Evolutionary conservation across 352 stramenopile species (phyloP).

Genomic region (Phytophthora fragariaefolia): DNA sequence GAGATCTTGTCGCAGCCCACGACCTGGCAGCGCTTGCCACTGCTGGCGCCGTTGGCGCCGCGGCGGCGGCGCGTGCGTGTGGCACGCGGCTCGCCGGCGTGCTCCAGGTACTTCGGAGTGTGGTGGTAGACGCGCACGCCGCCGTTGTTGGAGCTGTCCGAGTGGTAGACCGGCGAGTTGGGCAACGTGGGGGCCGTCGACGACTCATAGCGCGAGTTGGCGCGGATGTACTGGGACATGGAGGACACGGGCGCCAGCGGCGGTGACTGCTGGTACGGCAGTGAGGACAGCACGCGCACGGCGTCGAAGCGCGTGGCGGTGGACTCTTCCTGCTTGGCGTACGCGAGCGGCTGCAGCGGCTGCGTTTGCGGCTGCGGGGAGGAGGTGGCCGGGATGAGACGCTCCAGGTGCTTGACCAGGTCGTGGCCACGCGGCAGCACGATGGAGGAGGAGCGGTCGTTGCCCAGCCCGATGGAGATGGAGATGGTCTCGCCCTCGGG

Average conservation of each 20-base stretch:
- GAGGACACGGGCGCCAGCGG: slow-evolving; percentile 16
- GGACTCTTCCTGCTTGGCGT: slow-evolving; percentile 16
- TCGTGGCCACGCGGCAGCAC: slow-evolving; percentile 59
- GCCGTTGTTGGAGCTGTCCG: slow-evolving; percentile 36
- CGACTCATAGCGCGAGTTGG: slow-evolving; percentile 40
- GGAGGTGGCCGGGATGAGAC: slow-evolving; percentile 34
- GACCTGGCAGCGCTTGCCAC: slow-evolving; percentile 69
- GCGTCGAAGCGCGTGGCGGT: slow-evolving; percentile 27
- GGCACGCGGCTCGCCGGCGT: slow-evolving; percentile 13
- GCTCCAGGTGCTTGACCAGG: slow-evolving; percentile 58
- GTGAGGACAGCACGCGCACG: slow-evolving; percentile 30
- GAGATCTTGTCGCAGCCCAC: slow-evolving; percentile 62
- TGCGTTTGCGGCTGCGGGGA: slow-evolving; percentile 2
- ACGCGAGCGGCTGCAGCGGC: slow-evolving; percentile 20
- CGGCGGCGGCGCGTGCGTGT: slow-evolving; percentile 39
- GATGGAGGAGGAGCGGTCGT: slow-evolving; percentile 49
- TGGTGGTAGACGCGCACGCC: slow-evolving; percentile 30
- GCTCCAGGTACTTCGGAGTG: slow-evolving; percentile 16
- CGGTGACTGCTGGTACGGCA: slow-evolving; percentile 26
- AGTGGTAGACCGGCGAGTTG: slow-evolving; percentile 38
- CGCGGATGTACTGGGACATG: slow-evolving; percentile 37
- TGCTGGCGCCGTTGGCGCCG: slow-evolving; percentile 36
- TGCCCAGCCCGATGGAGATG: slow-evolving; percentile 54
- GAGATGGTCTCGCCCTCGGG: slow-evolving; percentile 47
- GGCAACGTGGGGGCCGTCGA: slow-evolving; percentile 6